Evolutionary conservation across 306 rosid species (phyloP), one percentile per base, ranked within the genome.

Genomic region (Leucaena leucocephala): DNA sequence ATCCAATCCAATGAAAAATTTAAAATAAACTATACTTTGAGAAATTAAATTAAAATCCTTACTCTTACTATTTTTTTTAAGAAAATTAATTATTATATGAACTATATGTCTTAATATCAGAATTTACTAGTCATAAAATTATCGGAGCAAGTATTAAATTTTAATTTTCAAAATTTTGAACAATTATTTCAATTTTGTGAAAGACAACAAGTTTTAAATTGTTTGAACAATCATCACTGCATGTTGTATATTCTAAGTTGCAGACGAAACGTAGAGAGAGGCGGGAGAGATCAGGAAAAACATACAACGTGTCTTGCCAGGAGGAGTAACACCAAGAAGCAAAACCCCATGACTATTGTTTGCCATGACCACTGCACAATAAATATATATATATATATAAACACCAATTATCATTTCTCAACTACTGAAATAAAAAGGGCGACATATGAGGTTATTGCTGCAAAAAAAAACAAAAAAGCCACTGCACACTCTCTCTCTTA

Each of bases 281-380:
- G 6, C 3, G 52, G 3, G 14, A 52, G 22, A 17, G 59, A 54
- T 50, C 27, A 49, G 43, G 75, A 77, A 49, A 34, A 80, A 82
- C 91, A 7, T 93, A 95, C 99, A 49, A 93, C 80, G 77, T 93
- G 93, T 86, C 99, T 90, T 11, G 97, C 84, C 79, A 90, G 40
- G 15, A 95, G 87, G 6, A 95, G 93, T 3, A 93, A 42, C 83
- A 84, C 74, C 81, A 95, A 82, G 90, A 95, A 95, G 92, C 95
- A 91, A 76, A 85, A 77, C 8, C 99, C 99, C 99, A 90, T 91
- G 52, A 91, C 43, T 44, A 95, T 91, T 12, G 99, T 91, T 85
- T 93, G 93, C 99, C 99, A 95, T 64, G 99, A 93, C 99, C 99
- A 95, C 99, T 95, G 96, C 89, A 83, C n/a, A 80, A n/a, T n/a